Evolutionary conservation across 2,329 filamentous ascomycete species (phyloP), one percentile per base, ranked within the genome.

Genomic region (Westerdykella aurantiaca): DNA sequence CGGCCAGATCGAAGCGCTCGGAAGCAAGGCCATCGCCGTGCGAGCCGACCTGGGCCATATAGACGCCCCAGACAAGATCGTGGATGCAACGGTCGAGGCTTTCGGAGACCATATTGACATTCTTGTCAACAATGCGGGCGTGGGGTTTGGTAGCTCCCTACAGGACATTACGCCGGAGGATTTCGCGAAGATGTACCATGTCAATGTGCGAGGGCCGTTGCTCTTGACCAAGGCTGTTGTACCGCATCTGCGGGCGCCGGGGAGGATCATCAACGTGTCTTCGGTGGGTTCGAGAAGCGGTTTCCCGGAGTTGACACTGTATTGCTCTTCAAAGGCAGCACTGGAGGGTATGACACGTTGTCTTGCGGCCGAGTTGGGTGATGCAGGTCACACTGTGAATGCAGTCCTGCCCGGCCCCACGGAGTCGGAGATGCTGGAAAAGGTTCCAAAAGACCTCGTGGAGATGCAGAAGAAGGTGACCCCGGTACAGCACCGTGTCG

Each of bases 361-460:
- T 37, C 78, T 78, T 72, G 80, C 81, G 0, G 69, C 70, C 0
- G 80, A 84, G 61, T 64, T 83, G 7, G 80, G 80, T 0, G 56
- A 48, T 3, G 63, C 72, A 45, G 78, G 80, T 0, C 77, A 77
- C 45, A 83, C 80, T 0, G 80, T 81, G 21, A 85, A 84, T 50
- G 70, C 72, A 0, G 74, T 84, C 2, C 75, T 74, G 16, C 79
- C 80, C 0, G 81, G 81, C 0, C 79, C 80, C 0, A 75, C 81
- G 5, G 63, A 75, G 61, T 81, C 72, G 23, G 78, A 80, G 6
- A 74, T 84, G 72, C 56, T 82, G 18, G 73, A 74, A 13, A 69
- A 74, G 13, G 74, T 80, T 11, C 72, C 74, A 0, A 56, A 67
- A 42, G 71, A 73, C 0, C 64, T 79, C 11, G 63, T 79, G 2